These are phyloP conservation scores for Aspergillus bertholletiae DNA, from an alignment of 495 filamentous ascomycete genomes.

Conservation along the genomic window DNA sequence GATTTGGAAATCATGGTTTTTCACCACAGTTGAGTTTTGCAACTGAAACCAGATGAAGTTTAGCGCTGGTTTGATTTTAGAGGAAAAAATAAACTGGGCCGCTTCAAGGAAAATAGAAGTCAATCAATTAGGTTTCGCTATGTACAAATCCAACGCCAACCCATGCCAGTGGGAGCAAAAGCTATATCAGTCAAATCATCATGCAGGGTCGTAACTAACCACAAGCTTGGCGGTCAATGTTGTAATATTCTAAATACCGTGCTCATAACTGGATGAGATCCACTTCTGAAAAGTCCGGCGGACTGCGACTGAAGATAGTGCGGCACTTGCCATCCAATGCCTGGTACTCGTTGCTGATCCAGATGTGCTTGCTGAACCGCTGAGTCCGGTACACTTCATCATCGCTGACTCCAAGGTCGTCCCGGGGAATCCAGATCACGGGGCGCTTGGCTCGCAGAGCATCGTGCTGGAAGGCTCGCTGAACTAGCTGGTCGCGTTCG, in stretches of 20 bases:
- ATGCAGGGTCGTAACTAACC: not conserved
- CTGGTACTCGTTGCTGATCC: constrained; percentile 91
- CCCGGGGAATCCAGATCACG: constrained; percentile 90
- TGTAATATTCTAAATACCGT: not conserved
- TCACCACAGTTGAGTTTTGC: no score
- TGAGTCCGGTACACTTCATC: constrained; percentile 82
- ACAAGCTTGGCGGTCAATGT: not conserved
- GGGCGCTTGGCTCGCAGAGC: constrained; percentile 83
- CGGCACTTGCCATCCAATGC: constrained; percentile 78
- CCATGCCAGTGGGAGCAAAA: not conserved
- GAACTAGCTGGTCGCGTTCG: constrained; percentile 82
- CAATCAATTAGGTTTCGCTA: no score
- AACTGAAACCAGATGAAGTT: no score
- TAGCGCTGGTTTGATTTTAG: no score
- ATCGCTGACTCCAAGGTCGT: constrained; percentile 85
- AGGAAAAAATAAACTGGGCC: no score
- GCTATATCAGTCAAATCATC: not conserved
- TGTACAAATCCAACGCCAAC: not conserved
- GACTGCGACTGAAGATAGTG: constrained; percentile 83
- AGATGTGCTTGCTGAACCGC: constrained; percentile 75
- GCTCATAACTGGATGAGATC: constrained; percentile 79
- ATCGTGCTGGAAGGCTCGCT: constrained; percentile 86
- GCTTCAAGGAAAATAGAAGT: no score
- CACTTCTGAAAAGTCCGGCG: constrained; percentile 88
- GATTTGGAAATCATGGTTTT: no score